Evolutionary conservation across 2,329 filamentous ascomycete species (phyloP).

Genomic region (Neopestalotiopsis sp.): DNA sequence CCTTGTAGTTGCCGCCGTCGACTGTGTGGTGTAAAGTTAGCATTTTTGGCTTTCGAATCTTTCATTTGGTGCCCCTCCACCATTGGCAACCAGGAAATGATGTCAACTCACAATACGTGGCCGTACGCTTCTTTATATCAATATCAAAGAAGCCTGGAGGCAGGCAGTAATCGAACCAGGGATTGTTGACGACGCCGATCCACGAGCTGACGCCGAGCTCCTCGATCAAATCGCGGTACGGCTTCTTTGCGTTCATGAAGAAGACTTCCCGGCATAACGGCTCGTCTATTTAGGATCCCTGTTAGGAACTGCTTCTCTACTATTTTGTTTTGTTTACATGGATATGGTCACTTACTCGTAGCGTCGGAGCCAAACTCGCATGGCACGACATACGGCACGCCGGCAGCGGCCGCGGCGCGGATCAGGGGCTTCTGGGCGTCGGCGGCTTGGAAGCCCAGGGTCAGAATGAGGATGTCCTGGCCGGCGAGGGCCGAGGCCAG

Average conservation of each 20-base stretch:
- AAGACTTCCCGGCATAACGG: slow-evolving; percentile 28
- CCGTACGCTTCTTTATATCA: slow-evolving; percentile 36
- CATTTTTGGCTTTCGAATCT: background rate
- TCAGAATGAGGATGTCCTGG: slow-evolving; percentile 41
- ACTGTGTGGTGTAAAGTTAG: slow-evolving; percentile 18
- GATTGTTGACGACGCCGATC: slow-evolving; percentile 39
- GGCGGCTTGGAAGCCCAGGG: slow-evolving; percentile 30
- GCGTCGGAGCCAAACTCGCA: slow-evolving; percentile 39
- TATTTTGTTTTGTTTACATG: background rate
- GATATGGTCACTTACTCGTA: slow-evolving; percentile 11
- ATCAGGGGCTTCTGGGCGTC: slow-evolving; percentile 33
- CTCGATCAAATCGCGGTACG: slow-evolving; percentile 33
- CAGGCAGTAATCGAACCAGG: slow-evolving; percentile 41
- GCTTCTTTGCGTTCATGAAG: slow-evolving; percentile 32
- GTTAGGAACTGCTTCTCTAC: background rate
- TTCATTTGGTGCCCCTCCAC: too few species aligned
- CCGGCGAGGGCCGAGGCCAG: slow-evolving; percentile 34
- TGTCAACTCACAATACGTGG: slow-evolving; percentile 30
- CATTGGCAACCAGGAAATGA: too few species aligned
- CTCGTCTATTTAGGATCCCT: slow-evolving; percentile 9
- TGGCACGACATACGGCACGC: slow-evolving; percentile 38
- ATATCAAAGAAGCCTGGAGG: slow-evolving; percentile 36
- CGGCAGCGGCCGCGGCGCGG: slow-evolving; percentile 38
- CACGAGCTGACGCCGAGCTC: slow-evolving; percentile 37
- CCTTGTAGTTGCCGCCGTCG: slow-evolving; percentile 28